phyloP scores from a whole-genome alignment of 192 early-diverging fungal genomes.

The Pilobolus umbonatus region DNA sequence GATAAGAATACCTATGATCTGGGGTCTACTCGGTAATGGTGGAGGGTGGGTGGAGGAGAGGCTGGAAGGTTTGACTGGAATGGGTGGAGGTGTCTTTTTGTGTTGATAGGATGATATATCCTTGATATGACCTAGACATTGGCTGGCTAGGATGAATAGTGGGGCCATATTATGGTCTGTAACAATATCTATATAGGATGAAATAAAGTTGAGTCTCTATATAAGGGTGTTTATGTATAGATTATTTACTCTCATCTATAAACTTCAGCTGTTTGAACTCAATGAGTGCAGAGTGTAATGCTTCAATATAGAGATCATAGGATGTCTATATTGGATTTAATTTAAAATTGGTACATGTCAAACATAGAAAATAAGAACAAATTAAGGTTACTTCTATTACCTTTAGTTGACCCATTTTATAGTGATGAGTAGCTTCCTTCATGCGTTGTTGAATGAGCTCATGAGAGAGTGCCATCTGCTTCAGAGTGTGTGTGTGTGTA shows the following conservation, averaged over 20 bases:
- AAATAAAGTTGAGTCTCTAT: not conserved
- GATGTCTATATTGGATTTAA: conserved; percentile 20
- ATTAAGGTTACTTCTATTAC: not conserved
- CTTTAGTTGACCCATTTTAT: conserved; percentile 6
- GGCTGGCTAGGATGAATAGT: conserved; percentile 33
- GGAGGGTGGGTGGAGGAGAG: conserved; percentile 20
- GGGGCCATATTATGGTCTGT: conserved; percentile 20
- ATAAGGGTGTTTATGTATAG: not conserved
- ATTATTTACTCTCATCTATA: conserved; percentile 42
- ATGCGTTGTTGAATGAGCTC: conserved; percentile 6
- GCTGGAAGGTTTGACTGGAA: not conserved
- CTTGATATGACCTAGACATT: conserved; percentile 41
- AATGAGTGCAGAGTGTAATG: conserved; percentile 35
- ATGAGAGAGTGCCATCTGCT: not conserved
- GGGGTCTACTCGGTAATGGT: conserved; percentile 42
- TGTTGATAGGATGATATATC: conserved; percentile 39
- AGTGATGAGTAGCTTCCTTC: conserved; percentile 7
- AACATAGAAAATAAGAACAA: too few species aligned
- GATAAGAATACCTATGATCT: not conserved
- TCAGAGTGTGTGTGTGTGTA: not conserved
- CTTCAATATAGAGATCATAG: conserved; percentile 37
- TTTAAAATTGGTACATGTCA: too few species aligned
- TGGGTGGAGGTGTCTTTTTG: conserved; percentile 29
- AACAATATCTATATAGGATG: not conserved
- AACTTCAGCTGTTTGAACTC: conserved; percentile 45